Conservation (phyloP, 352 stramenopile genomes). For the Phytophthora ohioensis region DNA sequence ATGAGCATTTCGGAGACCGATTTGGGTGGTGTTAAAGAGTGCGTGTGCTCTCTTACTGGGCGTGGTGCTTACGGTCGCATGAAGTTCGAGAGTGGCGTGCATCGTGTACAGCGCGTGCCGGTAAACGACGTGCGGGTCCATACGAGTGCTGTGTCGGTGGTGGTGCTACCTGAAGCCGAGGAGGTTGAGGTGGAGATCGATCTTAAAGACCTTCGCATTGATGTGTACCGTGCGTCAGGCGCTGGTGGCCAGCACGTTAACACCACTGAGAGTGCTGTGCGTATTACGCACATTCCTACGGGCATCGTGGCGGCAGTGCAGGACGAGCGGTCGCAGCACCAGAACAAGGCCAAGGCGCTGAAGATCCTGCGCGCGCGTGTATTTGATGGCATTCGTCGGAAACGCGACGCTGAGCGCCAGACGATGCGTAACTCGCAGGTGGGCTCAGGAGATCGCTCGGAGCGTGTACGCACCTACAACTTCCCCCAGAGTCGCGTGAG, state of each 20-base stretch:
- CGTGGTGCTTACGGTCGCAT: slow-evolving; percentile 95
- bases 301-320: slow-evolving; percentile 91
- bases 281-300: slow-evolving; percentile 97
- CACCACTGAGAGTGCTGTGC: slow-evolving; percentile 98
- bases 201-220: slow-evolving; percentile 96
- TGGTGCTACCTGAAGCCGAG: slow-evolving; percentile 94
- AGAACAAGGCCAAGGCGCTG: slow-evolving; percentile 99
- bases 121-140: slow-evolving; percentile 97
- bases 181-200: slow-evolving; percentile 92
- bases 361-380: slow-evolving; percentile 96
- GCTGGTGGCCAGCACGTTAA: slow-evolving; percentile 99
- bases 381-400: slow-evolving; percentile 93
- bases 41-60: slow-evolving; percentile 72
- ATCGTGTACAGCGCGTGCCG: slow-evolving; percentile 98
- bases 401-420: slow-evolving; percentile 65
- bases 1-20: slow-evolving; percentile 89
- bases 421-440: slow-evolving; percentile 89
- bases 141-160: slow-evolving; percentile 98
- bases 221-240: slow-evolving; percentile 97
- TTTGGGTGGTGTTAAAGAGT: slow-evolving; percentile 87
- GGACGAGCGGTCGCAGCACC: slow-evolving; percentile 97
- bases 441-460: slow-evolving; percentile 94
- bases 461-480: slow-evolving; percentile 99
- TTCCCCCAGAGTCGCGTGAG: slow-evolving; percentile 96
- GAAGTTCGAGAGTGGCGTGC: slow-evolving; percentile 98